phyloP scores from a whole-genome alignment of 2,329 filamentous ascomycete species.

The Purpureocillium lavendulum region DNA sequence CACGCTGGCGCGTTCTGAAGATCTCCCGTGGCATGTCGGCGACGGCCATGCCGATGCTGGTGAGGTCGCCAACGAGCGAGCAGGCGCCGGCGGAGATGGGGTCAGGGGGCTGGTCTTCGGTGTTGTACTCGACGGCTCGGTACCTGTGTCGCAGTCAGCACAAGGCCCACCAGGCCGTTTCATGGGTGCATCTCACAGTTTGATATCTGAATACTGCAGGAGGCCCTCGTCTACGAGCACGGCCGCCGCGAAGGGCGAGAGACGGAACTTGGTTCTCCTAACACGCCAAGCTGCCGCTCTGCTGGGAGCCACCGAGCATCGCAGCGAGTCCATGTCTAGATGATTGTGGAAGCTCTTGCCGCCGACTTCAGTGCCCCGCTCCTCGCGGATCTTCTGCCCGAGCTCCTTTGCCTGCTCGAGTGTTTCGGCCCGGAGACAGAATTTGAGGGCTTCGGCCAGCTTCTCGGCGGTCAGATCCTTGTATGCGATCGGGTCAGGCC shows the following conservation, averaged over 20 bases:
- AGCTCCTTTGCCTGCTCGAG: slow-evolving; percentile 47
- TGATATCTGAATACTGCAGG: slow-evolving; percentile 62
- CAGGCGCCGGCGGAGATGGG: slow-evolving; percentile 70
- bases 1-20: slow-evolving; percentile 31
- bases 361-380: slow-evolving; percentile 55
- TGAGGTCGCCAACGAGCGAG: slow-evolving; percentile 75
- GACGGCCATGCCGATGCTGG: slow-evolving; percentile 72
- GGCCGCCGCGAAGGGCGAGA: slow-evolving; percentile 67
- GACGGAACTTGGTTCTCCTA: slow-evolving; percentile 53
- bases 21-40: slow-evolving; percentile 61
- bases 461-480: slow-evolving; percentile 59
- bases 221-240: slow-evolving; percentile 57
- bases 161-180: background rate
- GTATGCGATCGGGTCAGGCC: slow-evolving; percentile 61
- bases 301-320: slow-evolving; percentile 61
- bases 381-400: slow-evolving; percentile 56
- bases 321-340: slow-evolving; percentile 55
- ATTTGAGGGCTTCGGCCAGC: slow-evolving; percentile 54
- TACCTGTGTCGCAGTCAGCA: slow-evolving; percentile 27
- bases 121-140: slow-evolving; percentile 58
- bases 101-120: slow-evolving; percentile 70
- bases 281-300: slow-evolving; percentile 69
- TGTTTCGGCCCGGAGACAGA: slow-evolving; percentile 52
- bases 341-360: slow-evolving; percentile 64
- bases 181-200: slow-evolving; percentile 45